Evolutionary conservation across 1,139 yeast species (phyloP).

Genomic region (Taphrina populina): DNA sequence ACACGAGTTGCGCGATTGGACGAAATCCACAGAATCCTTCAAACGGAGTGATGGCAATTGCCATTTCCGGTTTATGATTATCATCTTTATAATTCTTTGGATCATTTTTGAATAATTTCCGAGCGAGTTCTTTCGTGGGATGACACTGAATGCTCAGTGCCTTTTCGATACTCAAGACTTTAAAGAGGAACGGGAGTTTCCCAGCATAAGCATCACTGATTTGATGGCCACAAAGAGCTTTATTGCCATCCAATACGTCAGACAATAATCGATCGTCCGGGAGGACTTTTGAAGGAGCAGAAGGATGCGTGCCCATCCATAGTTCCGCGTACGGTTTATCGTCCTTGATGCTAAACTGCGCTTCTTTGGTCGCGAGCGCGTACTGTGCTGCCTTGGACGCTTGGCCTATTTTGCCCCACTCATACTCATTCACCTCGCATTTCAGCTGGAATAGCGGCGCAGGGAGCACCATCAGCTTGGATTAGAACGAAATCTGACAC

Average conservation of each 20-base stretch:
- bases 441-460: slow-evolving; percentile 30
- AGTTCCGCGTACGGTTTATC: slow-evolving; percentile 44
- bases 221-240: slow-evolving; percentile 60
- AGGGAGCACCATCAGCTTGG: slow-evolving; percentile 34
- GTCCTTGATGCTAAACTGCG: slow-evolving; percentile 10
- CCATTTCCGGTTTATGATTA: slow-evolving; percentile 99
- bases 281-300: slow-evolving; percentile 73
- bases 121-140: slow-evolving; percentile 86
- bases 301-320: slow-evolving; percentile 99
- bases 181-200: slow-evolving; percentile 88
- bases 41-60: slow-evolving; percentile 89
- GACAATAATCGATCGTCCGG: slow-evolving; percentile 59
- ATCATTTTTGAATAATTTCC: slow-evolving; percentile 70
- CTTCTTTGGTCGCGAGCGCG: slow-evolving; percentile 25
- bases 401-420: slow-evolving; percentile 30
- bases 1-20: slow-evolving; percentile 74
- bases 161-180: slow-evolving; percentile 86
- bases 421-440: slow-evolving; percentile 32
- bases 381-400: slow-evolving; percentile 30
- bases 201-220: slow-evolving; percentile 44
- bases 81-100: slow-evolving; percentile 96
- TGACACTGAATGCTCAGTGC: slow-evolving; percentile 96
- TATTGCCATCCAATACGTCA: slow-evolving; percentile 61
- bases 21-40: slow-evolving; percentile 99
- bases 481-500: too few species aligned